phyloP scores from a whole-genome alignment of 257 asterid species.

The Handroanthus guayacan region DNA sequence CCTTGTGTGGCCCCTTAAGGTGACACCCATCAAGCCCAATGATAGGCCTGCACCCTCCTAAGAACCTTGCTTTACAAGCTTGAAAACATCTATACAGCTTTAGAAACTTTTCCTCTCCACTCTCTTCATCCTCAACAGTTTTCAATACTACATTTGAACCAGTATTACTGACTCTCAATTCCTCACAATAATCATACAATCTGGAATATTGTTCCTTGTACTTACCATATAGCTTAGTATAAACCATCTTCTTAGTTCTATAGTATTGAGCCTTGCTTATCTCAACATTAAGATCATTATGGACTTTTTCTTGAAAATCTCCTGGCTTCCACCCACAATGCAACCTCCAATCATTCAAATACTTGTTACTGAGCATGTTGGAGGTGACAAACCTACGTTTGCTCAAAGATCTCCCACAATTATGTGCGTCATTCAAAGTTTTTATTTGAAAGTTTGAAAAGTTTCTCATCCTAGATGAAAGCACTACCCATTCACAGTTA shows the following conservation, averaged over 20 bases:
- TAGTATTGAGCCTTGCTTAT: too few species aligned
- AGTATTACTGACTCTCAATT: too few species aligned
- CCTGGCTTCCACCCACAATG: too few species aligned
- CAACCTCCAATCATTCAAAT: not conserved
- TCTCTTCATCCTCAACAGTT: too few species aligned
- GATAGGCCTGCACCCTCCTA: not conserved
- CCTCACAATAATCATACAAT: too few species aligned
- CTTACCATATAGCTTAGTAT: too few species aligned
- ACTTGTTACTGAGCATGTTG: not conserved
- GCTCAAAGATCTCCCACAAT: not conserved
- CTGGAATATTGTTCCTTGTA: too few species aligned
- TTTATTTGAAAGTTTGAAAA: not conserved
- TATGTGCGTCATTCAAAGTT: not conserved
- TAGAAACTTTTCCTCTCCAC: not conserved
- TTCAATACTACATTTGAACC: too few species aligned
- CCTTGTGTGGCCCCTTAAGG: not conserved
- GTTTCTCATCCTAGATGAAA: not conserved
- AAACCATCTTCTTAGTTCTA: too few species aligned
- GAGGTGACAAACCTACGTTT: not conserved
- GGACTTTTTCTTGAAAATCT: too few species aligned
- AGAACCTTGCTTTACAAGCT: not conserved
- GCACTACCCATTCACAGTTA: not conserved
- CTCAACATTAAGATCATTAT: too few species aligned
- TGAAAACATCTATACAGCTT: not conserved
- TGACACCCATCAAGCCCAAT: not conserved